phyloP scores from a whole-genome alignment of 176 grass and related monocot genomes.

The Phragmites australis region DNA sequence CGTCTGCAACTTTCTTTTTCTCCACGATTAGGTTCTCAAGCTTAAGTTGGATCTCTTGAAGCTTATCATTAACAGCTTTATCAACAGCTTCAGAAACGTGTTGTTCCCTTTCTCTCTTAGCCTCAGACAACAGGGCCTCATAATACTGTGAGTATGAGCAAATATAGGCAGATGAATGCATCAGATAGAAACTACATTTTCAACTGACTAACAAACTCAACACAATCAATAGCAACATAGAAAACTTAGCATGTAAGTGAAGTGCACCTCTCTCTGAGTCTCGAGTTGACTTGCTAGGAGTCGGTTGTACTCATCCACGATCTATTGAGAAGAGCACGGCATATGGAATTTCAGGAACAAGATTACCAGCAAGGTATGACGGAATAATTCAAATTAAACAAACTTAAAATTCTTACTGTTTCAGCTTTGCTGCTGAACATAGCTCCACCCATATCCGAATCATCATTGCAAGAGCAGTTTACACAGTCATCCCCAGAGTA shows the following conservation, averaged over 20 bases:
- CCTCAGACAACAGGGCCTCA: conserved; percentile 65
- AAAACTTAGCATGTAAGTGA: conserved; percentile 11
- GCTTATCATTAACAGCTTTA: conserved; percentile 62
- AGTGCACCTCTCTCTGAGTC: conserved; percentile 79
- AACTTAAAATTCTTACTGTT: conserved; percentile 48
- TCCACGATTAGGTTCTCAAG: conserved; percentile 60
- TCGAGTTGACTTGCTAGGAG: conserved; percentile 85
- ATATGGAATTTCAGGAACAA: conserved; percentile 28
- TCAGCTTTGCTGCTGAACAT: conserved; percentile 81
- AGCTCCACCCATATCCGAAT: conserved; percentile 62
- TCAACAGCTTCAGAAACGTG: conserved; percentile 66
- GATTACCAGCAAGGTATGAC: conserved; percentile 14
- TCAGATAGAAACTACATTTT: not conserved
- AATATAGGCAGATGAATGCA: conserved; percentile 12
- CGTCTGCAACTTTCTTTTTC: conserved; percentile 70
- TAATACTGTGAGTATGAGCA: conserved; percentile 64
- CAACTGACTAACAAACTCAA: not conserved
- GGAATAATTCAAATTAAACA: conserved; percentile 23
- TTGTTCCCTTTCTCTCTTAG: conserved; percentile 63
- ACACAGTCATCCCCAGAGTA: conserved; percentile 44
- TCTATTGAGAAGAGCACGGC: conserved; percentile 45
- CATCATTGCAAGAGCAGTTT: conserved; percentile 56
- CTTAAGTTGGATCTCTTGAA: conserved; percentile 69
- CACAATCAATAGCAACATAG: not conserved
- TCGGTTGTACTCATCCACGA: conserved; percentile 88